phyloP scores from a whole-genome alignment of 305 asterid species.

The Ilex paraguariensis region DNA sequence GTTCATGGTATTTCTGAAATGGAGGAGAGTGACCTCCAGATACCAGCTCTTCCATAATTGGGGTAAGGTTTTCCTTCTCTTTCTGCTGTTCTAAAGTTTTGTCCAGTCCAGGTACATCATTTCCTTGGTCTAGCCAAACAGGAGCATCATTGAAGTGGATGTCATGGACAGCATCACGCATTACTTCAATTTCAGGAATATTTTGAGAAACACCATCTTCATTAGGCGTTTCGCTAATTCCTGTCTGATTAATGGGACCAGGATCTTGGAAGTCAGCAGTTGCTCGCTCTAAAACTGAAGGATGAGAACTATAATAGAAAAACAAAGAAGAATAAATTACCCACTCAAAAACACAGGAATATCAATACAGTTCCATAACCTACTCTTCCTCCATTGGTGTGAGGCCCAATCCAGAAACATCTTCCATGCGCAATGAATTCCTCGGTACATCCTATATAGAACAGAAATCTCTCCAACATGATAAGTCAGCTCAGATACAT shows the following conservation, averaged over 20 bases:
- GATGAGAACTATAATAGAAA: slow-evolving; percentile 39
- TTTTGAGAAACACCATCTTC: slow-evolving; percentile 27
- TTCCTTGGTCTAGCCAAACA: slow-evolving; percentile 33
- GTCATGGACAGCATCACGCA: slow-evolving; percentile 49
- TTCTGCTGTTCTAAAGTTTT: slow-evolving; percentile 45
- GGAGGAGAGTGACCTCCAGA: slow-evolving; percentile 29
- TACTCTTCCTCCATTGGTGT: slow-evolving; percentile 67
- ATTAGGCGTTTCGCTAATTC: slow-evolving; percentile 16
- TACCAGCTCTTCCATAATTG: slow-evolving; percentile 29
- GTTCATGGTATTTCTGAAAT: slow-evolving; percentile 34
- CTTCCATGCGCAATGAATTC: slow-evolving; percentile 24
- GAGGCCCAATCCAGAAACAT: slow-evolving; percentile 30
- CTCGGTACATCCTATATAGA: slow-evolving; percentile 33
- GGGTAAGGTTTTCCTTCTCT: slow-evolving; percentile 35
- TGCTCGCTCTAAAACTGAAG: slow-evolving; percentile 25
- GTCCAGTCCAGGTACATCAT: slow-evolving; percentile 54
- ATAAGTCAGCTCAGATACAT: background rate
- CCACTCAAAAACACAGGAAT: slow-evolving; percentile 9
- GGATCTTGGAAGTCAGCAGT: slow-evolving; percentile 14
- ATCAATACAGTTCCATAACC: slow-evolving; percentile 3
- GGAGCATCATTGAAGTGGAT: slow-evolving; percentile 29
- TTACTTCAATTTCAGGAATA: slow-evolving; percentile 36
- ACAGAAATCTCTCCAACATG: background rate
- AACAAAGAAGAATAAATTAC: background rate
- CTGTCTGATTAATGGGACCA: slow-evolving; percentile 25